Conservation (phyloP, 2,329 filamentous ascomycete species). For the Cylindrodendrum hubeiense region DNA sequence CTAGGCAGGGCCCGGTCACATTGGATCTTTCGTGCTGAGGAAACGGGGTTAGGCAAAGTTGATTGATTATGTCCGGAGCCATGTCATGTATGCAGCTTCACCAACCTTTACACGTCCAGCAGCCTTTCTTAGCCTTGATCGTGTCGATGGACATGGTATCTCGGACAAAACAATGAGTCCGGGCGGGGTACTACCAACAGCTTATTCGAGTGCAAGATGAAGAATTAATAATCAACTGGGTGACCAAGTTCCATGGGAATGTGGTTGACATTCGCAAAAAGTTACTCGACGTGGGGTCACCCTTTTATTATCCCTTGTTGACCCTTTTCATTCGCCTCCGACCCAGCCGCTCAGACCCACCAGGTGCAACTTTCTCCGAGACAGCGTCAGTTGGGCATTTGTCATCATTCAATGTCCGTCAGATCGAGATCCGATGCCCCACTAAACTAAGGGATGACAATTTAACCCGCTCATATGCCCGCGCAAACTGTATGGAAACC, state of each 20-base stretch:
- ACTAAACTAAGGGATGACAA: no score
- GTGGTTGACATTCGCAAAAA: slow-evolving; percentile 5
- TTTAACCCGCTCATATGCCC: no score
- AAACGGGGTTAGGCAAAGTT: slow-evolving; percentile 1
- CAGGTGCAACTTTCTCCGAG: slow-evolving; percentile 18
- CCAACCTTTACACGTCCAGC: slow-evolving; percentile 38
- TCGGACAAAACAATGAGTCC: not conserved
- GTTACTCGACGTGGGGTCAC: slow-evolving; percentile 16
- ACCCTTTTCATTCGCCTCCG: not conserved
- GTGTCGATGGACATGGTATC: not conserved
- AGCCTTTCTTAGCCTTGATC: slow-evolving; percentile 31
- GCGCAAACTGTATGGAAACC: no score
- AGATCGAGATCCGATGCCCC: no score
- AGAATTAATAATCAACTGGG: not conserved
- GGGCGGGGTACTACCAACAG: no score
- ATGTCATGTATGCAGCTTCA: not conserved
- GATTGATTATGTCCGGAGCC: not conserved
- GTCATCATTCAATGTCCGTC: not conserved
- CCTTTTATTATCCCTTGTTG: not conserved
- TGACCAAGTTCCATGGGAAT: no score
- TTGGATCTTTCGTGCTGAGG: slow-evolving; percentile 35
- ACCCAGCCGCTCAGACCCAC: not conserved
- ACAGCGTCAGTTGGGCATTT: not conserved
- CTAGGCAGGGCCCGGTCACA: slow-evolving; percentile 31
- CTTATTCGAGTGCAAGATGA: not conserved